These are phyloP conservation scores for Lodderomyces pseudojiufengensis DNA, from an alignment of 1,139 yeast species.

Conservation along the genomic window DNA sequence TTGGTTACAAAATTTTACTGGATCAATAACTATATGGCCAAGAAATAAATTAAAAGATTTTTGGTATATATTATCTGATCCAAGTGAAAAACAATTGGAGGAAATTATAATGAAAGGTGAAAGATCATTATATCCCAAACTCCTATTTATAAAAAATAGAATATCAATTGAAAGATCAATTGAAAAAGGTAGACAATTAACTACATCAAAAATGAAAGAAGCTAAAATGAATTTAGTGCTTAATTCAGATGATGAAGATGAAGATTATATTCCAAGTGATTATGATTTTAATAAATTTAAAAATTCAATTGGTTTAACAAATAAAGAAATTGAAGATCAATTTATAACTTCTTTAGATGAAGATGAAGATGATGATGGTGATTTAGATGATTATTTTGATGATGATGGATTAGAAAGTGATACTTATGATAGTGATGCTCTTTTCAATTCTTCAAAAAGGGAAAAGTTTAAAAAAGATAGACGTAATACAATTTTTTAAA, in stretches of 20 bases:
- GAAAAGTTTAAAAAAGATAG: conserved; percentile 5
- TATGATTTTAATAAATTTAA: conserved; percentile 11
- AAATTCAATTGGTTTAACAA: conserved; percentile 6
- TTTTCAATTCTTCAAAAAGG: not conserved
- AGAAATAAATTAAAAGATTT: conserved; percentile 57
- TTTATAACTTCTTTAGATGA: conserved; percentile 5
- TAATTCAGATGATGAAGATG: conserved; percentile 15
- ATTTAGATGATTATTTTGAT: conserved; percentile 14
- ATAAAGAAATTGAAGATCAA: conserved; percentile 7
- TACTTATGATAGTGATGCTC: conserved; percentile 10
- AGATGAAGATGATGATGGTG: conserved; percentile 12
- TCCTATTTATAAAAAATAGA: conserved; percentile 62
- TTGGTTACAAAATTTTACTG: conserved; percentile 72
- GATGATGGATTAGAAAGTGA: conserved; percentile 5
- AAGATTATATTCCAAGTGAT: conserved; percentile 13
- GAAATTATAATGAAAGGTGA: conserved; percentile 63
- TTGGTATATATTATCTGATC: conserved; percentile 65
- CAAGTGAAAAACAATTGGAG: conserved; percentile 53
- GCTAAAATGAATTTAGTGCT: conserved; percentile 3
- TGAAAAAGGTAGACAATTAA: conserved; percentile 41
- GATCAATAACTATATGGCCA: conserved; percentile 77
- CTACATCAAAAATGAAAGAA: conserved; percentile 6
- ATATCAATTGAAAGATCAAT: conserved; percentile 62
- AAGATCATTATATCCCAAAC: conserved; percentile 60
- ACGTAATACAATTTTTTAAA: conserved; percentile 12